A percentile compares a stretch with the other conserved stretches of the same genome.
These are phyloP conservation scores for Plasmodium yoelii DNA, from an alignment of 169 alveolate species.

Conservation along the genomic window DNA sequence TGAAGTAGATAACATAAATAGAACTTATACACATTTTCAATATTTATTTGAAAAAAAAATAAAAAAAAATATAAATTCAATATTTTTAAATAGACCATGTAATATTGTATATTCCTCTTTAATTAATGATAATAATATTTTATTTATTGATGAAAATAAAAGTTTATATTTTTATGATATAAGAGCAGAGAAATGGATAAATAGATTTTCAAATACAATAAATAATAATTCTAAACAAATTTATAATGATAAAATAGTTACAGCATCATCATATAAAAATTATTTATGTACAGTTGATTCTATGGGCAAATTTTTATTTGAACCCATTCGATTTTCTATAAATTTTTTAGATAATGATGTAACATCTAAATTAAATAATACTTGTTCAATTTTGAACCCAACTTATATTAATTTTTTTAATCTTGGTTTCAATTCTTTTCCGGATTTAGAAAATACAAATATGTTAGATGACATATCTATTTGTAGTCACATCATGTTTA, in stretches of 20 bases:
- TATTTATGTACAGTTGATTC: conserved; percentile 29
- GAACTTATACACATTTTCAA: conserved; percentile 20
- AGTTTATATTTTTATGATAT: conserved; percentile 61
- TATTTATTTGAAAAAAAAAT: conserved; percentile 52
- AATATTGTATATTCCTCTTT: conserved; percentile 15
- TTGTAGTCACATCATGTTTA: conserved; percentile 26
- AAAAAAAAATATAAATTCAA: conserved; percentile 11
- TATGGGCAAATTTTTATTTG: conserved; percentile 29
- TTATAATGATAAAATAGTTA: background rate
- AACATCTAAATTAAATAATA: background rate
- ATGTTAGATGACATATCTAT: background rate
- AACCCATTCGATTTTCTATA: conserved; percentile 2
- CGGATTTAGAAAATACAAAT: background rate
- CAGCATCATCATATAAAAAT: conserved; percentile 40
- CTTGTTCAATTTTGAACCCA: conserved; percentile 4
- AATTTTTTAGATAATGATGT: background rate
- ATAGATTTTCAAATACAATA: background rate
- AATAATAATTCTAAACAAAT: background rate
- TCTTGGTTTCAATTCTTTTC: background rate
- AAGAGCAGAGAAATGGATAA: conserved; percentile 46
- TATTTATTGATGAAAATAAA: conserved; percentile 16
- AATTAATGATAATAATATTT: conserved; percentile 33
- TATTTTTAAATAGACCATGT: background rate
- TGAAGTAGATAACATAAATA: conserved; percentile 4
- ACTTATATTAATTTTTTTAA: conserved; percentile 29